phyloP scores from a whole-genome alignment of 345 rosid genomes.

The Camelina laxa region DNA sequence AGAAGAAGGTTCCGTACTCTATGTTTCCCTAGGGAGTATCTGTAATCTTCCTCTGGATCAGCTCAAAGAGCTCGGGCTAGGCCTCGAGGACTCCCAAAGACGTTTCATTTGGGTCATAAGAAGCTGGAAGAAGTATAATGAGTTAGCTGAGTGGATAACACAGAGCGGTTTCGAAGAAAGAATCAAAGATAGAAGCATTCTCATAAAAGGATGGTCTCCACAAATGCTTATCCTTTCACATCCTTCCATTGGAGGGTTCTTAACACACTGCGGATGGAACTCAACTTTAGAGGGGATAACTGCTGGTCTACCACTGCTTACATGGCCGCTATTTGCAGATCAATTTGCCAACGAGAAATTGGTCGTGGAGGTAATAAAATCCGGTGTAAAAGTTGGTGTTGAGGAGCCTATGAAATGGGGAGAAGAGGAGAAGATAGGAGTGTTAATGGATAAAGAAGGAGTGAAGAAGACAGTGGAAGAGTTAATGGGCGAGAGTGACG shows the following conservation, averaged over 20 bases:
- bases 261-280: conserved; percentile 48
- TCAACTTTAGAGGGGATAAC: conserved; percentile 48
- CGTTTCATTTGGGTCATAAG: conserved; percentile 69
- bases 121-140: conserved; percentile 39
- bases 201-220: conserved; percentile 46
- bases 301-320: conserved; percentile 40
- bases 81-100: conserved; percentile 50
- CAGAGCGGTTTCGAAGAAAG: conserved; percentile 41
- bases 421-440: conserved; percentile 45
- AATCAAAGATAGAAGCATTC: conserved; percentile 33
- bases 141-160: conserved; percentile 40
- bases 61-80: conserved; percentile 54
- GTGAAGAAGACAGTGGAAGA: conserved; percentile 34
- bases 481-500: conserved; percentile 44
- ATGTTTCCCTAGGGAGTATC: conserved; percentile 58
- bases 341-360: conserved; percentile 51
- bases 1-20: conserved; percentile 46
- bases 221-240: conserved; percentile 47
- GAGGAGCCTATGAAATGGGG: conserved; percentile 38
- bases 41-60: conserved; percentile 39
- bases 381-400: conserved; percentile 47
- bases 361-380: conserved; percentile 44
- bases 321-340: conserved; percentile 52
- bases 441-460: conserved; percentile 35
- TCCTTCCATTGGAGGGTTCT: conserved; percentile 43